Percentiles rank a stretch among this genome's conserved stretches.
These are phyloP conservation scores for Perilla frutescens DNA, from an alignment of 257 asterid species.

Conservation along the genomic window DNA sequence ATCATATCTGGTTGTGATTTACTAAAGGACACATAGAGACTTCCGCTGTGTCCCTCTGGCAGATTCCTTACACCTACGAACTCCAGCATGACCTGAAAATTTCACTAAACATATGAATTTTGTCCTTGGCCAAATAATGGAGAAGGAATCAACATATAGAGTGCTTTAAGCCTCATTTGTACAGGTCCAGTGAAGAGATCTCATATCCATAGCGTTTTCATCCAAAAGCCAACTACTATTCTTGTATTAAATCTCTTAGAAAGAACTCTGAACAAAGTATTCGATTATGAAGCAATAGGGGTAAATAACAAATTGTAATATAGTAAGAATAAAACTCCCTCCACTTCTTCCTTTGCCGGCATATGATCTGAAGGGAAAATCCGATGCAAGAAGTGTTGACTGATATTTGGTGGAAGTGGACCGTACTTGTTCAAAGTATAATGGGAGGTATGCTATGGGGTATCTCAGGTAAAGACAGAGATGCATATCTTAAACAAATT, in stretches of 20 bases:
- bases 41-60: constrained; percentile 69
- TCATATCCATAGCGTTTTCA: not conserved
- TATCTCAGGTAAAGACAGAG: constrained; percentile 15
- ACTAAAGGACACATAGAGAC: constrained; percentile 64
- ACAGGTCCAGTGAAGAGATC: not conserved
- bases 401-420: constrained; percentile 4
- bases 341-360: not conserved
- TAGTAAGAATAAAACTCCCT: not conserved
- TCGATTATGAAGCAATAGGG: constrained; percentile 9
- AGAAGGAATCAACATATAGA: not conserved
- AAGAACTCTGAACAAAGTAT: constrained; percentile 7
- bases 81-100: constrained; percentile 88
- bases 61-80: constrained; percentile 74
- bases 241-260: constrained; percentile 16
- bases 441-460: not conserved
- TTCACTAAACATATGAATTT: constrained; percentile 29
- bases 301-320: not conserved
- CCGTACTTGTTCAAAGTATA: not conserved
- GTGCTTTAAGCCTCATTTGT: constrained; percentile 1
- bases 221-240: not conserved
- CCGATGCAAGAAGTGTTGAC: not conserved
- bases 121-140: constrained; percentile 7
- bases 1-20: constrained; percentile 82
- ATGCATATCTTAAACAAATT: not conserved
- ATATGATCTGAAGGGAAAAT: constrained; percentile 1